Percentiles rank a stretch among this genome's conserved stretches.
Evolutionary conservation across 2,329 filamentous ascomycete species (phyloP).

Genomic region (Colletotrichum cuscutae): DNA sequence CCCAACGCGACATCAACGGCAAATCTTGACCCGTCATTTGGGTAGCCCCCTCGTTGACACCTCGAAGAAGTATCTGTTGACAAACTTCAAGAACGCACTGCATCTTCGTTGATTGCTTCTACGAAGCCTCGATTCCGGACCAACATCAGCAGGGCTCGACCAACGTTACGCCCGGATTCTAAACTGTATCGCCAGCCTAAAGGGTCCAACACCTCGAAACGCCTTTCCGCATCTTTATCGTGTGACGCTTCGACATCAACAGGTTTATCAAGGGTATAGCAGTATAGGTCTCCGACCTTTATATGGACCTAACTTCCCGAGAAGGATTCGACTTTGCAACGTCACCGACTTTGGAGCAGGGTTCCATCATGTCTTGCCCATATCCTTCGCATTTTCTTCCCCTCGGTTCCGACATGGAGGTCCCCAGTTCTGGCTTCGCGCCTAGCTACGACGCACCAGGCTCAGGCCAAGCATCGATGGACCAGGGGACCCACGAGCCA

Average conservation of each 20-base stretch:
- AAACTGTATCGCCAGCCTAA: background rate
- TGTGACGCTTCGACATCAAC: background rate
- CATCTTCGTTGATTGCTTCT: background rate
- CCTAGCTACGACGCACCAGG: slow-evolving; percentile 46
- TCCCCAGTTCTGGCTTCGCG: slow-evolving; percentile 51
- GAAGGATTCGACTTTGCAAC: slow-evolving; percentile 42
- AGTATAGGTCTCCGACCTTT: background rate
- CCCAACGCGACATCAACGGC: slow-evolving; percentile 4
- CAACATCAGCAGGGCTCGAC: background rate
- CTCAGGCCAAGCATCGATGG: slow-evolving; percentile 23
- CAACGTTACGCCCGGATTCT: background rate
- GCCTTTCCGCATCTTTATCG: background rate
- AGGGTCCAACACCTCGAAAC: background rate
- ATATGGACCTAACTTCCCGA: slow-evolving; percentile 36
- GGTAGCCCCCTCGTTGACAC: slow-evolving; percentile 6
- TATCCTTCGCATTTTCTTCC: slow-evolving; percentile 56
- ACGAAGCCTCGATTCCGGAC: background rate
- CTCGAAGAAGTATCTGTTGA: background rate
- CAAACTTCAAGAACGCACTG: background rate
- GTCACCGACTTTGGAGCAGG: slow-evolving; percentile 44
- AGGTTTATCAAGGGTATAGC: background rate
- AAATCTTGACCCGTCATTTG: slow-evolving; percentile 1
- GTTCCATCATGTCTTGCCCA: slow-evolving; percentile 60
- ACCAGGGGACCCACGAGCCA: slow-evolving; percentile 14
- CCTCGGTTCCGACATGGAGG: slow-evolving; percentile 53